Evolutionary conservation across 2,329 filamentous ascomycete genomes (phyloP).

Genomic region (Mycocentrospora acerina): DNA sequence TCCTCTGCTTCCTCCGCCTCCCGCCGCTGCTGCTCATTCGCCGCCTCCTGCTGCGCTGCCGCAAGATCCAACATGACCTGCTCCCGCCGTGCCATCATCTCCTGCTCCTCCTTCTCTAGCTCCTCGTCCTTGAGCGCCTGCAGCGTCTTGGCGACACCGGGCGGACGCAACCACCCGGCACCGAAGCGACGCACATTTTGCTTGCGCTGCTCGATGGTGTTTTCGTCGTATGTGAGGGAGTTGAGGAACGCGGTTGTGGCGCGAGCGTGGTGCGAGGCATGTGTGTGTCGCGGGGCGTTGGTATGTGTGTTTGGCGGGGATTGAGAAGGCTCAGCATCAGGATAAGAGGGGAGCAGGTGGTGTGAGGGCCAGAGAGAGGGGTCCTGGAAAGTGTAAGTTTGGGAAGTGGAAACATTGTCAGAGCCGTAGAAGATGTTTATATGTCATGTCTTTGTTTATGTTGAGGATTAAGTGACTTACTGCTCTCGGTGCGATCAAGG

Average conservation of each 20-base stretch:
- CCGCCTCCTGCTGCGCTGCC: conserved; percentile 52
- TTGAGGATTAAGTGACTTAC: conserved; percentile 12
- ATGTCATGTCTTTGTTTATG: conserved; percentile 4
- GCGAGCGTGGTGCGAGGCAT: conserved; percentile 27
- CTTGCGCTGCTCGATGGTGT: conserved; percentile 73
- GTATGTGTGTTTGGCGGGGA: conserved; percentile 20
- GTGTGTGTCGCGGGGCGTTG: conserved; percentile 18
- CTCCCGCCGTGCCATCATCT: conserved; percentile 71
- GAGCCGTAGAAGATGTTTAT: background rate
- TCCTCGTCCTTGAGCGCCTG: conserved; percentile 88
- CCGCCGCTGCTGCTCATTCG: conserved; percentile 43
- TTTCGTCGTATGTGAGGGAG: conserved; percentile 74
- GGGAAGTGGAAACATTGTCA: background rate
- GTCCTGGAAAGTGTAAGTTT: conserved; percentile 21
- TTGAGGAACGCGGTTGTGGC: conserved; percentile 65
- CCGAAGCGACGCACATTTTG: conserved; percentile 84
- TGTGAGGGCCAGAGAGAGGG: conserved; percentile 34
- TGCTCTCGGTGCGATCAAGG: conserved; percentile 26
- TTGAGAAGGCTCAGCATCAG: conserved; percentile 18
- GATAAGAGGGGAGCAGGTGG: conserved; percentile 17
- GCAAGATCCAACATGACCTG: conserved; percentile 73
- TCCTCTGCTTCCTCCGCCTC: conserved; percentile 45
- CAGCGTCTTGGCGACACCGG: conserved; percentile 84
- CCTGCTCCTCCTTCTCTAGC: conserved; percentile 82
- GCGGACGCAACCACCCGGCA: conserved; percentile 85